Base-by-base conservation (phyloP, 331 rosid species). In the Spiraea crenata region DNA sequence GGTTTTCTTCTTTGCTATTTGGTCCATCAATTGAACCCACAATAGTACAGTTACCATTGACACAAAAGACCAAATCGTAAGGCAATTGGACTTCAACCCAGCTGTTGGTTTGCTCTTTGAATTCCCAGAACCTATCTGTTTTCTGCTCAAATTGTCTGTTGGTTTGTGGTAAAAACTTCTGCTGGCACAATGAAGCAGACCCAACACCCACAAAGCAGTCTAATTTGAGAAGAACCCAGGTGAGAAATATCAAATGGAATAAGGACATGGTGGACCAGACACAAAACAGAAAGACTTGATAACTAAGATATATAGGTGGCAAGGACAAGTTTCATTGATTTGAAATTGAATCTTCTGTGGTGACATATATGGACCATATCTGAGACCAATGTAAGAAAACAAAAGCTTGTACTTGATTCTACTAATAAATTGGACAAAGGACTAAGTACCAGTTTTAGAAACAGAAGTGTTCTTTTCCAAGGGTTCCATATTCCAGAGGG, bases 51-150 rank as follows among this genome's bases (percentile, higher is more conserved):
- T 74, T 77, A 5, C 65, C 85, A 73, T 89, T 40, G 20, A 78
- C 84, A 73, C 92, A 85, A 57, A 87, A 77, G 37, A 86, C 31
- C 20, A 90, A 87, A 85, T 90, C 92, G 74, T 81, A 82, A 45
- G 98, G 92, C n/a, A 90, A 74, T 72, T 89, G 51, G 35, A 93
- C 87, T 84, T 90, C 97, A 72, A 90, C 85, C 98, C 97, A 93
- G 48, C 73, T 83, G 31, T 85, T 82, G 77, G 80, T 83, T 65
- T 84, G 59, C 80, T 93, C 96, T 56, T 80, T 82, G 74, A 88
- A 93, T 76, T 80, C 82, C 95, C 97, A 90, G 72, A 93, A 90
- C 77, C 86, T 85, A 45, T 90, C 91, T 3, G 91, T 81, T 83
- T 87, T 93, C 80, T 78, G 92, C 88, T 87, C 91, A 74, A 90